Percentiles rank a stretch among this genome's conserved stretches.
Evolutionary conservation across 75 land plant genomes (phyloP).

Genomic region (Cunninghamia lanceolata): DNA sequence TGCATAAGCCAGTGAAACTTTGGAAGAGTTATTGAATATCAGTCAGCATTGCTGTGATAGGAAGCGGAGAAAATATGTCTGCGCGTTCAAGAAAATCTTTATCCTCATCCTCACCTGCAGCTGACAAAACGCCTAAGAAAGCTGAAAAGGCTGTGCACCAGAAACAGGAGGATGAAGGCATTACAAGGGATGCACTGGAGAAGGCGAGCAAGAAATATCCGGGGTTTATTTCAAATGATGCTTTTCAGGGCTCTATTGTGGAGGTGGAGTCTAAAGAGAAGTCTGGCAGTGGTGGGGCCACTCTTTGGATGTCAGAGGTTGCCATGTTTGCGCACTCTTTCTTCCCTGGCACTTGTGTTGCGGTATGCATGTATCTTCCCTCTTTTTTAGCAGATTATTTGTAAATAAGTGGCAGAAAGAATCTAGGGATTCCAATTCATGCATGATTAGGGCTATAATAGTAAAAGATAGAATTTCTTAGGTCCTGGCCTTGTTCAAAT

Average conservation of each 20-base stretch:
- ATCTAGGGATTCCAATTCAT: not conserved
- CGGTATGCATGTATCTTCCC: constrained; percentile 30
- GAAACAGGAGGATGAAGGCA: constrained; percentile 11
- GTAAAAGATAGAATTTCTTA: not conserved
- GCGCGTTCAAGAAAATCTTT: not conserved
- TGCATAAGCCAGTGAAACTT: not conserved
- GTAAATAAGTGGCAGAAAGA: not conserved
- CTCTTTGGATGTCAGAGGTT: constrained; percentile 66
- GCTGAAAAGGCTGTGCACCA: not conserved
- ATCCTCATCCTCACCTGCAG: not conserved
- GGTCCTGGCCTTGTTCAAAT: not conserved
- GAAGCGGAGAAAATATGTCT: not conserved
- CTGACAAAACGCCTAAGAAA: not conserved
- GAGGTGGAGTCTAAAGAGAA: constrained; percentile 22
- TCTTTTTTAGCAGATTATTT: not conserved
- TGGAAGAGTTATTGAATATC: not conserved
- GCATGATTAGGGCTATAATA: not conserved
- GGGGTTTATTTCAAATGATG: constrained; percentile 31
- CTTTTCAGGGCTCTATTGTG: constrained; percentile 37
- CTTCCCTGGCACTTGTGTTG: constrained; percentile 42
- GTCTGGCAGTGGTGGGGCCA: constrained; percentile 13
- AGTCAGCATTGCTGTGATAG: not conserved
- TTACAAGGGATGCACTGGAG: not conserved
- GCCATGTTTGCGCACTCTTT: constrained; percentile 53
- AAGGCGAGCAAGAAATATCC: constrained; percentile 44